Percentiles rank a stretch among this genome's conserved stretches.
Evolutionary conservation across 176 grass and related monocot species (phyloP).

Genomic region (Areca catechu): DNA sequence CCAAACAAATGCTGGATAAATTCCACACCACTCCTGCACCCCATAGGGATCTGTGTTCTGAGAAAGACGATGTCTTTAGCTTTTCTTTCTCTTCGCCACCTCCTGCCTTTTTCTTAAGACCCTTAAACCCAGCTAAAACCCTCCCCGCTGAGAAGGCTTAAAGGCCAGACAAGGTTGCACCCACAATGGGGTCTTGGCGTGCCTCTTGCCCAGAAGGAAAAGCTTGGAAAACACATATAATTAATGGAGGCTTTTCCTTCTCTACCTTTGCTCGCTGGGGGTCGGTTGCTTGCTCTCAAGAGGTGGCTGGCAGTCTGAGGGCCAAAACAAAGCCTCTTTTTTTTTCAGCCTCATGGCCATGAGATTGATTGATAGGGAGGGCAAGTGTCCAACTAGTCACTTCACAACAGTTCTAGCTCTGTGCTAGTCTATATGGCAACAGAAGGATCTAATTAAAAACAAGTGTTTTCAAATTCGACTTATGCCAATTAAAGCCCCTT

Average conservation of each 20-base stretch:
- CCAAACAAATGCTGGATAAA: slow-evolving; percentile 42
- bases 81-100: slow-evolving; percentile 12
- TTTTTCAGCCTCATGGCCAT: slow-evolving; percentile 19
- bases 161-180: not conserved
- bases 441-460: slow-evolving; percentile 45
- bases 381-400: slow-evolving; percentile 61
- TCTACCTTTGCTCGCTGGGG: too few species aligned
- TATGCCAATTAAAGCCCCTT: slow-evolving; percentile 3
- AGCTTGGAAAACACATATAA: slow-evolving; percentile 13
- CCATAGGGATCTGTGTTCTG: slow-evolving; percentile 87
- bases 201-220: slow-evolving; percentile 10
- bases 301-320: not conserved
- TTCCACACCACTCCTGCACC: slow-evolving; percentile 6
- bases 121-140: slow-evolving; percentile 21
- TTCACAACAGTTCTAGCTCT: slow-evolving; percentile 49
- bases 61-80: slow-evolving; percentile 23
- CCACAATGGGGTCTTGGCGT: slow-evolving; percentile 3
- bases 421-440: slow-evolving; percentile 37
- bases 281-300: not conserved
- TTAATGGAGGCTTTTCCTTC: slow-evolving; percentile 3
- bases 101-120: slow-evolving; percentile 21
- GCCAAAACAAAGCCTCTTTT: slow-evolving; percentile 7
- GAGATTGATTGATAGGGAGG: slow-evolving; percentile 2
- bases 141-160: slow-evolving; percentile 2
- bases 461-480: slow-evolving; percentile 26